These are phyloP conservation scores for Fusarium solani-melongenae DNA, from an alignment of 2,329 filamentous ascomycete genomes.

Conservation along the genomic window DNA sequence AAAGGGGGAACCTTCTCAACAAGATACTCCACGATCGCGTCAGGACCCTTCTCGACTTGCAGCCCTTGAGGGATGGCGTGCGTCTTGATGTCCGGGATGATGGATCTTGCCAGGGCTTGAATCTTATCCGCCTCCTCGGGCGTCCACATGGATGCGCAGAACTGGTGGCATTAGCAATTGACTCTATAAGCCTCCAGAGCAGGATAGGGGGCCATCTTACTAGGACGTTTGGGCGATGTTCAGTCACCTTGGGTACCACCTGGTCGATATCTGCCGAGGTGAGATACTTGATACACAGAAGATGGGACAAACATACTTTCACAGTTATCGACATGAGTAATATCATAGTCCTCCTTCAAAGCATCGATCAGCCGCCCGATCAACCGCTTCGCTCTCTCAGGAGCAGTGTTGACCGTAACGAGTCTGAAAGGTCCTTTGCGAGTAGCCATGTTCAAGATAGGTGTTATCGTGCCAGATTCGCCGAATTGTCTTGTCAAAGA, in stretches of 20 bases:
- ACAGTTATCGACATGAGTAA: slow-evolving; percentile 71
- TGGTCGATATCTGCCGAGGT: slow-evolving; percentile 60
- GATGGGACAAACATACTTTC: slow-evolving; percentile 56
- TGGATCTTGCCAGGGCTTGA: slow-evolving; percentile 54
- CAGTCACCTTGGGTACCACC: slow-evolving; percentile 63
- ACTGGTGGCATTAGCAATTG: slow-evolving; percentile 51
- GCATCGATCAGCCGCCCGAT: slow-evolving; percentile 71
- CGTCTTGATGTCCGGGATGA: slow-evolving; percentile 60
- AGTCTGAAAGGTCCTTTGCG: slow-evolving; percentile 66
- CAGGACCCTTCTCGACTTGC: slow-evolving; percentile 63
- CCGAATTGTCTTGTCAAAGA: not conserved
- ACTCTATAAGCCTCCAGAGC: not conserved
- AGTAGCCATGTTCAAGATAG: not conserved
- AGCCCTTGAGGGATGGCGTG: slow-evolving; percentile 65
- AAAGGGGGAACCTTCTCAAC: slow-evolving; percentile 52
- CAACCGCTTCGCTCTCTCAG: slow-evolving; percentile 71
- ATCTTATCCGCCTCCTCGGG: slow-evolving; percentile 60
- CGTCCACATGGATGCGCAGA: slow-evolving; percentile 67
- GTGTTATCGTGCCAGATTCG: not conserved
- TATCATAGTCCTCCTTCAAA: slow-evolving; percentile 72
- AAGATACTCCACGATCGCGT: slow-evolving; percentile 65
- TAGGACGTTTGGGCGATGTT: slow-evolving; percentile 45
- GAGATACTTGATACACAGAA: not conserved
- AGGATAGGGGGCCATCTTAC: slow-evolving; percentile 25
- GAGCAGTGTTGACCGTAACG: slow-evolving; percentile 75